Percentiles rank a stretch among this genome's conserved stretches.
These are phyloP conservation scores for Erodium texanum DNA, from an alignment of 441 rosid species.

Conservation along the genomic window DNA sequence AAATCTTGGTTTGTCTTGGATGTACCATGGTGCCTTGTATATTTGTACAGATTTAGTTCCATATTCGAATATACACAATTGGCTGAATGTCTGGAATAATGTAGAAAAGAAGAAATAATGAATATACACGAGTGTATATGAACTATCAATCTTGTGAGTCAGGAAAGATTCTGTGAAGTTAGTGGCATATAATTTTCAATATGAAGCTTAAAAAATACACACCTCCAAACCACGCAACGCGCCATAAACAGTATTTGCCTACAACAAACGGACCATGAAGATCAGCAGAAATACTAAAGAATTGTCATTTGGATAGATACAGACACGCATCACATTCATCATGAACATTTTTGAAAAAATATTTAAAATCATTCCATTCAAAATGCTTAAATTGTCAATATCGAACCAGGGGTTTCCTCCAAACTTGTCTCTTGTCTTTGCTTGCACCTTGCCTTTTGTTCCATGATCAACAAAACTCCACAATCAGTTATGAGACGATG, in stretches of 20 bases:
- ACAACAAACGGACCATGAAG: conserved; percentile 24
- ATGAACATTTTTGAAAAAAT: background rate
- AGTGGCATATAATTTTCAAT: background rate
- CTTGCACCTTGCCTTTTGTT: background rate
- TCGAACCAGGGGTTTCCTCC: background rate
- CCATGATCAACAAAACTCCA: background rate
- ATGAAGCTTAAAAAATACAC: conserved; percentile 14
- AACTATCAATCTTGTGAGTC: background rate
- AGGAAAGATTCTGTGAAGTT: background rate
- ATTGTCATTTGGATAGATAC: background rate
- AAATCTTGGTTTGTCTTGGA: conserved; percentile 85
- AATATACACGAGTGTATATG: background rate
- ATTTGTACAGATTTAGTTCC: conserved; percentile 54
- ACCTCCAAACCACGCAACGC: conserved; percentile 93
- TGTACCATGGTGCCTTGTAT: conserved; percentile 78
- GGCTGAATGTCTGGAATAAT: conserved; percentile 80
- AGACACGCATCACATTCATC: background rate
- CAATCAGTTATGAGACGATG: background rate
- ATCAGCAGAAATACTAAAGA: conserved; percentile 3
- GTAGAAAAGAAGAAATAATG: conserved; percentile 18
- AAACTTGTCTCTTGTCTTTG: background rate
- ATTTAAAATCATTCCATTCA: background rate
- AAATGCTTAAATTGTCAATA: background rate
- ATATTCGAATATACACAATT: conserved; percentile 67
- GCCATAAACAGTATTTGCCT: conserved; percentile 84